Conservation (phyloP, 345 rosid genomes). For the Jatropha curcas region DNA sequence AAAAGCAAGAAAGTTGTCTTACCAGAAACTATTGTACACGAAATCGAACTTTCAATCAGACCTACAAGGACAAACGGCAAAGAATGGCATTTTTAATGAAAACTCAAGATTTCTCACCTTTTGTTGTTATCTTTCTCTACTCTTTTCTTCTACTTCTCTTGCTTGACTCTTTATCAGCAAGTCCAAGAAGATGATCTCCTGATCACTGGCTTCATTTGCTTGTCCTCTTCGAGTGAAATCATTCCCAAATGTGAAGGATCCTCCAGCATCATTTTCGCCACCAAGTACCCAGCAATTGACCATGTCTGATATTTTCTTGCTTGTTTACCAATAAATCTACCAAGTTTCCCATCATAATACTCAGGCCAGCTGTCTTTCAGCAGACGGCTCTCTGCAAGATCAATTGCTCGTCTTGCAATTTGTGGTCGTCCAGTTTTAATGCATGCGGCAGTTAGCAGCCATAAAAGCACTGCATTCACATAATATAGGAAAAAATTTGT, state of each 20-base stretch:
- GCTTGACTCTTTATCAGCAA: background rate
- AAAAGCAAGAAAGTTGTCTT: slow-evolving; percentile 32
- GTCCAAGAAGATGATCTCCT: slow-evolving; percentile 33
- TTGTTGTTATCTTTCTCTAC: background rate
- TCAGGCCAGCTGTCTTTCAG: slow-evolving; percentile 40
- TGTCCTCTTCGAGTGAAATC: slow-evolving; percentile 34
- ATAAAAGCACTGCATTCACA: slow-evolving; percentile 29
- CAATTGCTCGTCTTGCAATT: slow-evolving; percentile 38
- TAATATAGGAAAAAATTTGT: background rate
- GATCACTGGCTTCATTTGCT: slow-evolving; percentile 28
- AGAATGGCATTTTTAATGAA: slow-evolving; percentile 23
- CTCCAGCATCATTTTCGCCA: slow-evolving; percentile 41
- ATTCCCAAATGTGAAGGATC: slow-evolving; percentile 33
- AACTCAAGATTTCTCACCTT: background rate
- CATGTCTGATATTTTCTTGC: slow-evolving; percentile 40
- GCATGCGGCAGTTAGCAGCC: slow-evolving; percentile 42
- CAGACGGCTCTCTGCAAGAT: slow-evolving; percentile 30
- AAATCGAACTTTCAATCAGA: slow-evolving; percentile 17
- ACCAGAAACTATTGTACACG: slow-evolving; percentile 39
- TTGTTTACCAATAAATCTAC: slow-evolving; percentile 37
- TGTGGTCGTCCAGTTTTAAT: slow-evolving; percentile 37
- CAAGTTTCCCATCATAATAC: slow-evolving; percentile 37
- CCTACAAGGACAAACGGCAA: slow-evolving; percentile 27
- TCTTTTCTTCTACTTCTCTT: slow-evolving; percentile 7
- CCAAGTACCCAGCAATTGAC: slow-evolving; percentile 39